phyloP scores from a whole-genome alignment of 257 asterid genomes.

The Paulownia fortunei region DNA sequence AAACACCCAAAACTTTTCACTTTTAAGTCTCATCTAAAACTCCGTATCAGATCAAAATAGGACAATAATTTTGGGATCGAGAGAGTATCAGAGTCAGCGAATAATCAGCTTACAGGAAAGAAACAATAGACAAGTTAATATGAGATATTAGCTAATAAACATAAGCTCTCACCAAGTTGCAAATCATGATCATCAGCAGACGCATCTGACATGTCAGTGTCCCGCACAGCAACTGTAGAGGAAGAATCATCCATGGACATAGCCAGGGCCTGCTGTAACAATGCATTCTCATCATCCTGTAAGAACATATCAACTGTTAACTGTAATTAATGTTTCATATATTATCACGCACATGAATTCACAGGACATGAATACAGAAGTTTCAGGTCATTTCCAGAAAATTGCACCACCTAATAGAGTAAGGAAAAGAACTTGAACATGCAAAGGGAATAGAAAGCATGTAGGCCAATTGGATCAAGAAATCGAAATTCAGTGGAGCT shows the following conservation, averaged over 20 bases:
- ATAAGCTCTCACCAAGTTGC: constrained; percentile 71
- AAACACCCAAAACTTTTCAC: background rate
- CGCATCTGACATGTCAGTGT: constrained; percentile 94
- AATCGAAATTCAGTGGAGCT: background rate
- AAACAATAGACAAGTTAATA: constrained; percentile 8
- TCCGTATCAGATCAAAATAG: background rate
- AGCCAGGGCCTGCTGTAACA: constrained; percentile 96
- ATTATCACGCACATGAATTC: background rate
- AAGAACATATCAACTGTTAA: constrained; percentile 34
- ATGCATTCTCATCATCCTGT: constrained; percentile 97
- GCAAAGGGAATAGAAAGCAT: constrained; percentile 17
- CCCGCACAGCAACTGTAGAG: constrained; percentile 67
- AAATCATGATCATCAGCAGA: constrained; percentile 94
- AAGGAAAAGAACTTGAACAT: background rate
- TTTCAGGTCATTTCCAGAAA: constrained; percentile 10
- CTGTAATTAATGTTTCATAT: background rate
- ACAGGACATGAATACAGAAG: constrained; percentile 21
- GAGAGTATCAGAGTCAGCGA: background rate
- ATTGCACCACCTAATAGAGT: constrained; percentile 14
- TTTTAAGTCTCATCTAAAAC: background rate
- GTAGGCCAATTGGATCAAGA: background rate
- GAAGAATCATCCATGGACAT: constrained; percentile 97
- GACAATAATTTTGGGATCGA: background rate
- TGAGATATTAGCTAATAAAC: constrained; percentile 11
- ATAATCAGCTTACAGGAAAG: background rate